phyloP scores from a whole-genome alignment of 257 asterid genomes.

The Eucommia ulmoides region DNA sequence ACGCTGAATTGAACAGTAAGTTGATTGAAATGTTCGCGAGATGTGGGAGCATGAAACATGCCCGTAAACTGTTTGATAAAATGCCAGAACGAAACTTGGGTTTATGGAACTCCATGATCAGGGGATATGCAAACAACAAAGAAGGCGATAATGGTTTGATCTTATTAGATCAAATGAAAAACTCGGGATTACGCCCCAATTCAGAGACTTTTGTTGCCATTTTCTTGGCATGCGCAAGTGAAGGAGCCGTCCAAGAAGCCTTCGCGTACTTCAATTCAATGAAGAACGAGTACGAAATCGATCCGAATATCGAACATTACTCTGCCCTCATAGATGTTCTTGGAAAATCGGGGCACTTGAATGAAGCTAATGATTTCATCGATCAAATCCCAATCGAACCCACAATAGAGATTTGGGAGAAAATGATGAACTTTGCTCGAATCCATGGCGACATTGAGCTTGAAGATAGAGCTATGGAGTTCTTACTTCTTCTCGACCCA shows the following conservation, averaged over 20 bases:
- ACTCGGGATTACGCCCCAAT: constrained; percentile 19
- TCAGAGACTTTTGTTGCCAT: constrained; percentile 24
- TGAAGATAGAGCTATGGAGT: constrained; percentile 25
- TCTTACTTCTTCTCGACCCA: constrained; percentile 15
- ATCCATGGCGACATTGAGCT: constrained; percentile 31
- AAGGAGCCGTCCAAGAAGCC: constrained; percentile 20
- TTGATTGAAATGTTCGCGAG: constrained; percentile 17
- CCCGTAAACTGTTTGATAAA: constrained; percentile 25
- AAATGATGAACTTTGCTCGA: constrained; percentile 12
- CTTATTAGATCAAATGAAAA: constrained; percentile 28
- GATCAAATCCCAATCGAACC: constrained; percentile 27
- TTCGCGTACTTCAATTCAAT: constrained; percentile 23
- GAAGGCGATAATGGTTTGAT: constrained; percentile 24
- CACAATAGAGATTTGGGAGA: constrained; percentile 25
- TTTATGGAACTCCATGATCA: constrained; percentile 24
- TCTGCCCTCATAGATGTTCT: constrained; percentile 18
- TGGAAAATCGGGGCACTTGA: constrained; percentile 30
- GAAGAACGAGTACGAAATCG: constrained; percentile 19
- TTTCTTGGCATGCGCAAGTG: constrained; percentile 26
- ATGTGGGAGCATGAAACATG: constrained; percentile 20
- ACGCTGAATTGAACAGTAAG: constrained; percentile 22
- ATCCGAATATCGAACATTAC: constrained; percentile 22
- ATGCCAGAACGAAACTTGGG: constrained; percentile 15
- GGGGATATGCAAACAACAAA: constrained; percentile 25
- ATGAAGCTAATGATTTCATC: constrained; percentile 29